Evolutionary conservation across 2,329 filamentous ascomycete genomes (phyloP).

Genomic region (Cordyceps fumosorosea): DNA sequence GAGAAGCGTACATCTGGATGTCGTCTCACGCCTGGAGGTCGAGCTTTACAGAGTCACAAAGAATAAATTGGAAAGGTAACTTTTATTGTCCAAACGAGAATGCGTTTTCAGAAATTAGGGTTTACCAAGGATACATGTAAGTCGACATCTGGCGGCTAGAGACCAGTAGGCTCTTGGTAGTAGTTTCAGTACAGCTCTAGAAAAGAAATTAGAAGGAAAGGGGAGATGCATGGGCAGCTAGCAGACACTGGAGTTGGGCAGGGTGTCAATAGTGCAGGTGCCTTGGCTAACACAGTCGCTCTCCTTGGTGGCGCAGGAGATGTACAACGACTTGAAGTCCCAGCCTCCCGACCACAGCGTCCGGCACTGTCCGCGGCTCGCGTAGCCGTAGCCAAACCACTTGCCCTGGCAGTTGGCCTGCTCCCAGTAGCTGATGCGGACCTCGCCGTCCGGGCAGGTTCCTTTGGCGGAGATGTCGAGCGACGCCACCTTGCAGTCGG

Average conservation of each 20-base stretch:
- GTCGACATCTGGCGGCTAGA: background rate
- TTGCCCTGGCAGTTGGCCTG: background rate
- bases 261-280: background rate
- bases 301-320: background rate
- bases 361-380: background rate
- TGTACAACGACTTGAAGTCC: background rate
- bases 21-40: background rate
- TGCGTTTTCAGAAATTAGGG: background rate
- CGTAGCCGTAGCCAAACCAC: slow-evolving; percentile 7
- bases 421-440: slow-evolving; percentile 5
- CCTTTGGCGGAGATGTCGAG: background rate
- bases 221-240: background rate
- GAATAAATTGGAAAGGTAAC: background rate
- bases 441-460: background rate
- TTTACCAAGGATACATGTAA: background rate
- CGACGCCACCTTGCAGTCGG: slow-evolving; percentile 2
- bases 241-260: background rate
- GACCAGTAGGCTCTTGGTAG: background rate
- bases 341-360: background rate
- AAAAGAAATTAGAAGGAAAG: background rate
- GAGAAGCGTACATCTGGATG: slow-evolving; percentile 2
- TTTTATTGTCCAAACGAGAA: background rate
- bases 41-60: background rate
- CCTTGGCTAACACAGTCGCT: background rate
- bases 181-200: background rate